Evolutionary conservation across 306 rosid species (phyloP).

Genomic region (Datisca glomerata): DNA sequence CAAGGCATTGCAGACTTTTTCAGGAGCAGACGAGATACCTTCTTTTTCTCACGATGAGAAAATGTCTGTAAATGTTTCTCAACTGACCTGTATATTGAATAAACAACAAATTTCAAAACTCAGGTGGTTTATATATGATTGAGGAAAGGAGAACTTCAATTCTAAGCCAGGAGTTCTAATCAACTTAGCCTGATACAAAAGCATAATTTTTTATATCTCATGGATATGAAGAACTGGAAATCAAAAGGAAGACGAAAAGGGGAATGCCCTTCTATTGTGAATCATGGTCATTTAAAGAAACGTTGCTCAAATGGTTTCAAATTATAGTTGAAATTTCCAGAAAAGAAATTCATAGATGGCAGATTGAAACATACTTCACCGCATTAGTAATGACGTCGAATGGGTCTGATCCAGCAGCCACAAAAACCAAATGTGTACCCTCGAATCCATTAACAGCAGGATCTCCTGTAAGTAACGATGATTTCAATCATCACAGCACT

Average conservation of each 20-base stretch:
- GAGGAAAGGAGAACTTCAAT: too few species aligned
- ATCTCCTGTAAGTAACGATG: constrained; percentile 43
- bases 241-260: too few species aligned
- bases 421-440: constrained; percentile 70
- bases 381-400: constrained; percentile 71
- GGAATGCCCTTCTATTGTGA: too few species aligned
- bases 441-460: constrained; percentile 64
- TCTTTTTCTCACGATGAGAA: constrained; percentile 70
- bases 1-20: background rate
- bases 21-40: constrained; percentile 29
- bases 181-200: background rate
- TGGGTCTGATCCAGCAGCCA: constrained; percentile 81
- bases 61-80: constrained; percentile 80
- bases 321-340: too few species aligned
- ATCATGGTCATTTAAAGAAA: background rate
- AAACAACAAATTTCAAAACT: constrained; percentile 1
- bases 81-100: constrained; percentile 38
- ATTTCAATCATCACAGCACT: constrained; percentile 5
- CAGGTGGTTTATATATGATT: too few species aligned
- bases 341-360: background rate
- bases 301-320: background rate
- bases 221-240: background rate
- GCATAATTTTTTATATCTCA: background rate
- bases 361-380: constrained; percentile 48
- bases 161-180: background rate